phyloP scores from a whole-genome alignment of 176 grass and related monocot species.

The Dendrocalamus sinicus region DNA sequence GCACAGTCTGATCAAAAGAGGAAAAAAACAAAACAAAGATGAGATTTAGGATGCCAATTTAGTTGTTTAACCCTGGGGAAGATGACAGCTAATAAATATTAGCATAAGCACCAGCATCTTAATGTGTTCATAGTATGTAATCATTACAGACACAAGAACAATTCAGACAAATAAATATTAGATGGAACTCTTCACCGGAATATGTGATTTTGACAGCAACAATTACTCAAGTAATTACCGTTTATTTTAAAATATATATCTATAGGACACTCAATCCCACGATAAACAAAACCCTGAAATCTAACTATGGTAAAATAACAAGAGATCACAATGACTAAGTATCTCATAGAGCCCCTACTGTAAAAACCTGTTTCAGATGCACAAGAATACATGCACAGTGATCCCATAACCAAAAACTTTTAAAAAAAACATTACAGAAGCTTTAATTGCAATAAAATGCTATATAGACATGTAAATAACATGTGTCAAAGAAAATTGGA shows the following conservation, averaged over 20 bases:
- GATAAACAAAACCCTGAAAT: neutral
- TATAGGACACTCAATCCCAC: neutral
- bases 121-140: neutral
- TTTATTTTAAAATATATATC: slow-evolving; percentile 9
- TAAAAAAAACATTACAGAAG: neutral
- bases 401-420: neutral
- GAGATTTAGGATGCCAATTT: neutral
- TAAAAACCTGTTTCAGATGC: neutral
- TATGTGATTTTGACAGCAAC: neutral
- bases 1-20: slow-evolving; percentile 69
- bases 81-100: slow-evolving; percentile 16
- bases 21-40: slow-evolving; percentile 16
- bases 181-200: neutral
- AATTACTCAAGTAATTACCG: neutral
- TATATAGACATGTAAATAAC: neutral
- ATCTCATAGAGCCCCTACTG: neutral
- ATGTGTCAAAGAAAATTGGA: neutral
- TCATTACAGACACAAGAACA: slow-evolving; percentile 12
- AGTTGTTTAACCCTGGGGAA: slow-evolving; percentile 11
- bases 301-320: neutral
- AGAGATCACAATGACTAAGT: neutral
- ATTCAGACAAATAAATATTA: slow-evolving; percentile 20
- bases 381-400: neutral
- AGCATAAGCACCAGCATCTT: slow-evolving; percentile 30
- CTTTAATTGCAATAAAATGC: neutral